Base-by-base conservation (phyloP, 2,329 filamentous ascomycete genomes). In the Plectosphaerella cucumerina region DNA sequence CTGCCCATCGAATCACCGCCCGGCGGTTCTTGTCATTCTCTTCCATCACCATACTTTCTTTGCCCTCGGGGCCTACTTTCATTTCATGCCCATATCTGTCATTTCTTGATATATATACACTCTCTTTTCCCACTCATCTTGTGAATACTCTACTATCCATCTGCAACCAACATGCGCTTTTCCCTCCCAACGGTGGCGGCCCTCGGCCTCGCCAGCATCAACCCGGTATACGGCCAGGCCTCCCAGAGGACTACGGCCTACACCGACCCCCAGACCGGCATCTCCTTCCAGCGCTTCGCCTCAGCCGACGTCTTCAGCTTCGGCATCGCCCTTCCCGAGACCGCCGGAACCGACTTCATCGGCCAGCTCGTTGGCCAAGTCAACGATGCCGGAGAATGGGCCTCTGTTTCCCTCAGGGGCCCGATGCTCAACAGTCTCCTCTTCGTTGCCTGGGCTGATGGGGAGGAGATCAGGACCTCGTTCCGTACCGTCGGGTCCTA, bases 291-390 rank as follows among this genome's bases (percentile, higher is more conserved):
- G 47, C 62, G 62, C 6, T 71, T 66, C 48, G 53, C 53, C 4
- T 51, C 34, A 2, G 58, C 66, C 22, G 56, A 57, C 44, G 50
- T 52, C 34, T 80, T 68, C 59, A 67, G 60, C 22, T 74, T 80
- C 50, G 77, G 76, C 59, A 67, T 82, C 37, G 76, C 74, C 2
- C 60, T 81, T 3, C 78, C 79, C 1, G 67, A 77, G 53, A 72
- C 65, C 11, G 62, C 73, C 14, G 69, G 64, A 1, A 71, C 70
- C 11, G 79, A 83, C 60, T 74, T 82, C 56, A 79, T 83, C 52
- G 76, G 73, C 6, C 75, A 81, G 59, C 68, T 84, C 42, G 71
- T 79, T 1, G 62, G 63, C 1, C 71, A 71, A 1, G 56, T 67
- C n/a, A 63, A 58, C 6, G 26, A 31, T 31, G 68, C 73, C 50